Base-by-base conservation (phyloP, 139 green algal genomes). In the Chlamydomonas sphaeroides region DNA sequence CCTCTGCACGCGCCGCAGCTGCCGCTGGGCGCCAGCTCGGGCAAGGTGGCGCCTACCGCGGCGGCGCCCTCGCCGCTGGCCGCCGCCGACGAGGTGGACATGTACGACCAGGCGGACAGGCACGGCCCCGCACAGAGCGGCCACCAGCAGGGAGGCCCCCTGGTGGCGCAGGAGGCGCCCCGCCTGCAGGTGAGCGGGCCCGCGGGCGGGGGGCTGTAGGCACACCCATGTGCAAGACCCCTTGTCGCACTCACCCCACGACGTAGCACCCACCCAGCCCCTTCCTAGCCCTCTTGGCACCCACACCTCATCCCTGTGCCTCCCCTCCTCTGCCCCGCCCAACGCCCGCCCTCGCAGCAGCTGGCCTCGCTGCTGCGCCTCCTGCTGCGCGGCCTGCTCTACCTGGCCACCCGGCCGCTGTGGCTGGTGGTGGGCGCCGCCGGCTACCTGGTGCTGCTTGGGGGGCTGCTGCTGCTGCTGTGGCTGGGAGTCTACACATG, bases 401-500 rank as follows among this genome's bases (percentile, higher is more conserved):
- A 72, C 66, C 5, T 35, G 1, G 38, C 25, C 38, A 72, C 66
- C 14, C 38, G 66, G 36, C 66, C 66, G 25, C 38, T 72, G 66
- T 72, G 66, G 66, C 39, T 72, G 38, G 23, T 53, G 66, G 23
- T 53, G 23, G 66, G 66, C 25, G 25, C 7, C 10, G 15, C 28
- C 0, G 66, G 66, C 25, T 72, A 72, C 66, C 25, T 33, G 8
- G 66, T 25, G 38, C 38, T 72, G 66, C 66, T 72, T 38, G 66
- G 66, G 32, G 66, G 36, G 38, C 38, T 51, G 66, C 66, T 72
- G 38, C 3, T 51, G 18, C 7, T 11, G 18, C 20, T 72, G 38
- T 72, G 66, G 66, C 38, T 72, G 66, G 66, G 66, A 7, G 66
- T 23, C 15, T 72, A 72, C 66, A 72, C 66, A 4, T 72, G 66